phyloP scores from a whole-genome alignment of 2,329 filamentous ascomycete species.

The Apiospora phragmitis region DNA sequence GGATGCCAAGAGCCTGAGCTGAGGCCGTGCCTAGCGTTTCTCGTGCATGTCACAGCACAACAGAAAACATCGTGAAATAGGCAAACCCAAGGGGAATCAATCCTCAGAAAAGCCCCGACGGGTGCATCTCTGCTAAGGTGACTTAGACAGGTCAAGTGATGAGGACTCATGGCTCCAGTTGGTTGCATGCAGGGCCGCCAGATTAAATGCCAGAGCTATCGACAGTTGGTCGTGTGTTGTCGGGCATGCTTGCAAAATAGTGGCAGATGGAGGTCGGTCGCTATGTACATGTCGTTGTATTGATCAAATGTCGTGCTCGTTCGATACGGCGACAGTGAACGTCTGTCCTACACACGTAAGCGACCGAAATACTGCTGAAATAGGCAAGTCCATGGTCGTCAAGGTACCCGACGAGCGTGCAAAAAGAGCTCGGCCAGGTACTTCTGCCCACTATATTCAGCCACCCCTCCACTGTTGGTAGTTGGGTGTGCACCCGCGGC shows the following conservation, averaged over 20 bases:
- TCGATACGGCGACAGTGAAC: neutral
- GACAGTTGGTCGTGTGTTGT: conserved; percentile 4
- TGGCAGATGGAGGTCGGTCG: neutral
- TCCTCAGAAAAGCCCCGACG: neutral
- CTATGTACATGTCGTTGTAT: no score
- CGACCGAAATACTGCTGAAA: neutral
- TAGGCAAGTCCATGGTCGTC: conserved; percentile 3
- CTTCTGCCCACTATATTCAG: neutral
- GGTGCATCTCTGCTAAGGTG: neutral
- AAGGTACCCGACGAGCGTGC: neutral
- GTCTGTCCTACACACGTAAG: neutral
- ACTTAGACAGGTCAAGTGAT: neutral
- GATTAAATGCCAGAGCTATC: neutral
- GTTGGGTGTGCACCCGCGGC: neutral
- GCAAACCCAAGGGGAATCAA: neutral
- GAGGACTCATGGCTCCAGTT: neutral
- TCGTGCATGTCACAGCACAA: neutral
- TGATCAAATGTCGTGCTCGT: conserved; percentile 4
- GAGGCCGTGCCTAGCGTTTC: neutral
- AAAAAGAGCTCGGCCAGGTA: neutral
- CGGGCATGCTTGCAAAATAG: neutral
- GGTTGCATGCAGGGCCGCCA: neutral
- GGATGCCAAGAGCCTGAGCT: neutral
- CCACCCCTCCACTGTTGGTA: conserved; percentile 8
- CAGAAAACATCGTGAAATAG: conserved; percentile 6